Conservation (phyloP, 2,329 filamentous ascomycete genomes). For the Fusarium heterosporum region DNA sequence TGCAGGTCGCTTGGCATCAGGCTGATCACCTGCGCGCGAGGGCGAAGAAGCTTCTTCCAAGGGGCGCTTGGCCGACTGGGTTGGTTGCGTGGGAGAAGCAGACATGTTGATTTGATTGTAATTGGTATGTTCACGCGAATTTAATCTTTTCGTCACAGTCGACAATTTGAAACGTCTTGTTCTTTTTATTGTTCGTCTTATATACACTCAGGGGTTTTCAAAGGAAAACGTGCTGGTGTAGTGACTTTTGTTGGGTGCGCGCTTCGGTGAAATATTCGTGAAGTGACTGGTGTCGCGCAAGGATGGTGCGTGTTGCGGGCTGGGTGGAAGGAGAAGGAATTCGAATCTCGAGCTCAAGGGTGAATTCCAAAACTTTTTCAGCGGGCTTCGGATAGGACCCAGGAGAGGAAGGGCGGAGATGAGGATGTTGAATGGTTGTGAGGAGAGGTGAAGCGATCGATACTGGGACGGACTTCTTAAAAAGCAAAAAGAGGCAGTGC, state of each 20-base stretch:
- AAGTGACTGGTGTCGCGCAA: conserved; percentile 54
- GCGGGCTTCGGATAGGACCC: conserved; percentile 44
- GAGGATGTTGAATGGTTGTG: conserved; percentile 48
- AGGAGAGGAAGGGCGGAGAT: conserved; percentile 51
- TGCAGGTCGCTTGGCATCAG: conserved; percentile 95
- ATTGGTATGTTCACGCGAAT: conserved; percentile 43
- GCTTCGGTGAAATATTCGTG: conserved; percentile 58
- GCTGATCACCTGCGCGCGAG: conserved; percentile 89
- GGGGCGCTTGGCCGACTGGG: conserved; percentile 86
- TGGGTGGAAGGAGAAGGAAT: conserved; percentile 48
- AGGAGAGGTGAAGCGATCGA: conserved; percentile 55
- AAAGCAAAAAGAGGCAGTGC: conserved; percentile 55
- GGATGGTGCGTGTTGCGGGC: conserved; percentile 51
- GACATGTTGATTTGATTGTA: conserved; percentile 69
- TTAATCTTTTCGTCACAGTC: conserved; percentile 39
- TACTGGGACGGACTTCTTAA: conserved; percentile 52
- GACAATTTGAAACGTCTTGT: conserved; percentile 50
- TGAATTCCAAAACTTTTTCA: conserved; percentile 50
- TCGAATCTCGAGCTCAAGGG: conserved; percentile 47
- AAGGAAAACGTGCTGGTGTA: conserved; percentile 94
- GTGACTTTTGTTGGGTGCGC: conserved; percentile 60
- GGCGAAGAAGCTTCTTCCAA: conserved; percentile 97
- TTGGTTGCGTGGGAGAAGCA: conserved; percentile 73
- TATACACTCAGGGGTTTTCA: conserved; percentile 88
- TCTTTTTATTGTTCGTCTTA: conserved; percentile 62